Evolutionary conservation across 371 early-diverging fungal species (phyloP).

Genomic region (Actinomortierella ambigua): DNA sequence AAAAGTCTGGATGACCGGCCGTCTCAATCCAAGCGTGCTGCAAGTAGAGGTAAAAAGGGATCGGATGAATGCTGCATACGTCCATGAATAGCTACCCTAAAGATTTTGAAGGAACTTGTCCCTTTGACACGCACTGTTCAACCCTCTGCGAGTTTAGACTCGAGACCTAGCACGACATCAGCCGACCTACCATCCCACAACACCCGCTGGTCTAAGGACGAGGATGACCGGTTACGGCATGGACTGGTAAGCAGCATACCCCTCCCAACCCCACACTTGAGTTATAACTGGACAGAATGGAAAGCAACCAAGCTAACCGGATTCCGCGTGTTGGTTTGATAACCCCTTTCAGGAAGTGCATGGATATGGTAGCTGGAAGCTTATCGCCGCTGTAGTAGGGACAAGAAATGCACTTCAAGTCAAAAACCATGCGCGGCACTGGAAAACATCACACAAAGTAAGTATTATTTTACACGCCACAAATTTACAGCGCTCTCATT

Average conservation of each 20-base stretch:
- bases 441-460: constrained; percentile 57
- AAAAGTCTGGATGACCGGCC: constrained; percentile 28
- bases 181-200: constrained; percentile 67
- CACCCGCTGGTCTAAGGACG: constrained; percentile 59
- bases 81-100: no score
- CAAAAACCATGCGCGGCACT: constrained; percentile 72
- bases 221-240: constrained; percentile 48
- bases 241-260: constrained; percentile 52
- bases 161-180: constrained; percentile 49
- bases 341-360: constrained; percentile 46
- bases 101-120: not conserved
- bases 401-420: constrained; percentile 70
- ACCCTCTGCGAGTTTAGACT: constrained; percentile 12
- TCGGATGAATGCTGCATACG: no score
- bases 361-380: constrained; percentile 73
- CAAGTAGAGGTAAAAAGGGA: constrained; percentile 25
- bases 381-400: constrained; percentile 55
- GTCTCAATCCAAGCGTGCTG: constrained; percentile 25
- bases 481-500: not conserved
- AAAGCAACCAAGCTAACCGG: not conserved
- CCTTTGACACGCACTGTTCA: not conserved
- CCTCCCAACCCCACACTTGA: not conserved
- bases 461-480: not conserved
- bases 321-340: not conserved
- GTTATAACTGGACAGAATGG: not conserved